A percentile compares a stretch with the other conserved stretches of the same genome.
Conservation (phyloP, 345 rosid genomes). For the Fremontodendron californicum region DNA sequence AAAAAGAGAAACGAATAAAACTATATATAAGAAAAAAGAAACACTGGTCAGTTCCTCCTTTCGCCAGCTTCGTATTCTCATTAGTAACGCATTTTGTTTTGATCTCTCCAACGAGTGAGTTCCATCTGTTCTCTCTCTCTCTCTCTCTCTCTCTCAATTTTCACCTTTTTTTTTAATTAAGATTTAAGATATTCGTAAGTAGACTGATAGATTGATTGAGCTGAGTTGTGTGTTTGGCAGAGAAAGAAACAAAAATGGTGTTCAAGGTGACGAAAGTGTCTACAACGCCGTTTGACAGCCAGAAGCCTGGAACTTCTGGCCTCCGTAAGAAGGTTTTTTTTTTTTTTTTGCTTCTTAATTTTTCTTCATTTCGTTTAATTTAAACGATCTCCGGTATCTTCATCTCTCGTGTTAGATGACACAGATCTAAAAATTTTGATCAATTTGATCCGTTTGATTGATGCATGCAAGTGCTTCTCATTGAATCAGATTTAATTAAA, state of each 20-base stretch:
- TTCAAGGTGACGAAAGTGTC: constrained; percentile 68
- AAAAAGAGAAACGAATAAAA: neutral
- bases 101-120: constrained; percentile 7
- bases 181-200: neutral
- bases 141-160: neutral
- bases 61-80: neutral
- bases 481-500: constrained; percentile 13
- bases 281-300: constrained; percentile 79
- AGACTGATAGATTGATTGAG: constrained; percentile 4
- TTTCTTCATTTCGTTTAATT: neutral
- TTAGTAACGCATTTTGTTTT: neutral
- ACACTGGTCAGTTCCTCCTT: neutral
- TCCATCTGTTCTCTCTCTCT: neutral
- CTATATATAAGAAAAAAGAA: neutral
- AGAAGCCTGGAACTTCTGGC: constrained; percentile 98
- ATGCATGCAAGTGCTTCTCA: neutral
- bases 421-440: neutral
- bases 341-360: neutral
- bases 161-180: neutral
- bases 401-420: neutral
- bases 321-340: constrained; percentile 90
- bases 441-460: constrained; percentile 1
- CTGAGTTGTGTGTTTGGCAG: neutral
- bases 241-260: constrained; percentile 12
- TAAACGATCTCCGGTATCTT: neutral